Evolutionary conservation across 2,329 filamentous ascomycete genomes (phyloP).

Genomic region (Clarireedia paspali): DNA sequence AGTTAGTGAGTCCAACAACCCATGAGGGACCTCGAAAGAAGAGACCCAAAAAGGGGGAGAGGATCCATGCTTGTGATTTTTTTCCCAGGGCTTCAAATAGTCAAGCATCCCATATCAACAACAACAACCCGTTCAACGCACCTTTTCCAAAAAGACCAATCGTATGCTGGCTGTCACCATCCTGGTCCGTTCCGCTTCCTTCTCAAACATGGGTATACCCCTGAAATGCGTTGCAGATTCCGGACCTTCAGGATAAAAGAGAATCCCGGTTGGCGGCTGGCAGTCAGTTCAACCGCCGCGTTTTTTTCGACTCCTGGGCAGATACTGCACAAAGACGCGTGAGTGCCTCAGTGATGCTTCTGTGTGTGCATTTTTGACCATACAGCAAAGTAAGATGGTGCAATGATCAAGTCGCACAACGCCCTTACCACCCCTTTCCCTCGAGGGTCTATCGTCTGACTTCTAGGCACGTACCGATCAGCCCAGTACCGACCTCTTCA

Average conservation of each 20-base stretch:
- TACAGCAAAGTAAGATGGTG: too few relatives aligned
- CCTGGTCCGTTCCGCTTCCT: slow-evolving; percentile 8
- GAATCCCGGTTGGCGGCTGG: slow-evolving; percentile 9
- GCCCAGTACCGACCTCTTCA: background rate
- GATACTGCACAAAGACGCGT: background rate
- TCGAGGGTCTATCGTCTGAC: slow-evolving; percentile 3
- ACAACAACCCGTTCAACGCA: too few relatives aligned
- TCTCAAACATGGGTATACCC: slow-evolving; percentile 12
- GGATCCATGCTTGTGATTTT: background rate
- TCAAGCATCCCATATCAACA: background rate
- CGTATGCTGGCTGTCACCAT: slow-evolving; percentile 12
- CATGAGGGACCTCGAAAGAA: background rate
- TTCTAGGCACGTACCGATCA: slow-evolving; percentile 4
- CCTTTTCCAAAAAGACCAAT: slow-evolving; percentile 3
- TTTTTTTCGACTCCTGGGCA: background rate
- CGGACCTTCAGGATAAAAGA: slow-evolving; percentile 4
- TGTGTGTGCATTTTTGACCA: background rate
- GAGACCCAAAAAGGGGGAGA: background rate
- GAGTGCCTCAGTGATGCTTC: background rate
- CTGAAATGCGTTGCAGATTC: slow-evolving; percentile 10
- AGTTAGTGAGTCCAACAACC: background rate
- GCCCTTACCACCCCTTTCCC: background rate
- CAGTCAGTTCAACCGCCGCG: slow-evolving; percentile 9
- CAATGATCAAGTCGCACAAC: slow-evolving; percentile 1
- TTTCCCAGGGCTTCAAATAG: background rate